A percentile compares a stretch with the other conserved stretches of the same genome.
Conservation (phyloP, 2,329 filamentous ascomycete genomes). For the Whalleya microplaca region DNA sequence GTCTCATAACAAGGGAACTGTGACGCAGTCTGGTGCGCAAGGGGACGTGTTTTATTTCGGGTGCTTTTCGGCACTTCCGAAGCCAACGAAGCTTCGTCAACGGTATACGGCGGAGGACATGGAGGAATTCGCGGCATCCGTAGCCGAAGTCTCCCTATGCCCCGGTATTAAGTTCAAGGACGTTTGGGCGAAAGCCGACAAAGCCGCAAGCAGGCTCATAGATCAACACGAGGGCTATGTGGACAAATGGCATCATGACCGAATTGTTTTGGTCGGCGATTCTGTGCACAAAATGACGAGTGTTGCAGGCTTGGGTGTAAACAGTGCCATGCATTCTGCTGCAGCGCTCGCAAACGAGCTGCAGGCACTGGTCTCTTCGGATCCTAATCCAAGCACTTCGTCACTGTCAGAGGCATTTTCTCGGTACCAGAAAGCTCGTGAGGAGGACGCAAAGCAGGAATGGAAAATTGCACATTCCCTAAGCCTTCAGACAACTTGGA, state of each 20-base stretch:
- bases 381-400: constrained; percentile 3
- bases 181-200: constrained; percentile 5
- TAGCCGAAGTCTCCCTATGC: constrained; percentile 1
- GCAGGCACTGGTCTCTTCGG: not conserved
- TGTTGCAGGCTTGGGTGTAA: constrained; percentile 6
- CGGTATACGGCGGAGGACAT: constrained; percentile 6
- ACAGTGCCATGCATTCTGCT: constrained; percentile 5
- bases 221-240: constrained; percentile 13
- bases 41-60: not conserved
- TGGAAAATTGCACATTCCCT: not conserved
- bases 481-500: constrained; percentile 6
- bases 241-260: constrained; percentile 6
- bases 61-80: not conserved
- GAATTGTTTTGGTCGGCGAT: constrained; percentile 8
- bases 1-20: not conserved
- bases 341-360: constrained; percentile 9
- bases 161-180: constrained; percentile 9
- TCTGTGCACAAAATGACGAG: constrained; percentile 3
- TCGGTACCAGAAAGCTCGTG: constrained; percentile 4
- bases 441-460: not conserved
- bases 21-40: not conserved
- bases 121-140: constrained; percentile 3
- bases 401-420: constrained; percentile 8
- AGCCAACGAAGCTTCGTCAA: constrained; percentile 1
- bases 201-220: not conserved